Base-by-base conservation (phyloP, 768 basidiomycete genomes). In the Leccinum rimulosum region DNA sequence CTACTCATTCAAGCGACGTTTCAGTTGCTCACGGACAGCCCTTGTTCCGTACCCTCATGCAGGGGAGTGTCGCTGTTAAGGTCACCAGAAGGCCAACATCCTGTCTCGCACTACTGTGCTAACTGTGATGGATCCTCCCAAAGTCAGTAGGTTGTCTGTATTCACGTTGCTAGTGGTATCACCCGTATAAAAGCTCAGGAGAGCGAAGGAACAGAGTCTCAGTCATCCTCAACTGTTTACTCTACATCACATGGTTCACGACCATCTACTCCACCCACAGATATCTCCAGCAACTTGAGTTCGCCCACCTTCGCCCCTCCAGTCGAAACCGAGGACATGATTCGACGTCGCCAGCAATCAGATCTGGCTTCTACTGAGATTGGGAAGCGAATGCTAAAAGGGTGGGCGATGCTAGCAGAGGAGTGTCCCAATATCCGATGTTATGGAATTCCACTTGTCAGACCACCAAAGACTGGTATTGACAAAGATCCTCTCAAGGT, bases 321-420 rank as follows among this genome's bases (percentile, higher is more conserved):
- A n/a, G 75, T 79, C 36, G 88, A 89, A 58, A 86, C 85, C 1
- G 86, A 85, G 63, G 84, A 86, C 62, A 80, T 79, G 25, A 74
- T 84, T 25, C 83, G 82, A 36, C 82, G 93, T 31, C 84, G 93
- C 55, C 84, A 86, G 59, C 92, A 94, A 71, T 91, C 90, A 3
- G 92, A 95, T 69, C 75, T 72, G 43, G 93, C 93, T 15, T 91
- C 91, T 3, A 74, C 85, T 53, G 88, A 89, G 67, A 90, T 95
- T 31, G 93, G 89, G 48, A 86, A 83, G 61, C 82, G 85, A 27
- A 77, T 95, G 59, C 74, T 95, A 50, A 85, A 84, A 66, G 93
- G 89, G 43, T 95, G 91, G 90, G 85, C 93, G 0, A 91, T 95
- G 89, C 78, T 95, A n/a, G 90, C 81, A 25, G 91, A 94, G 38